A percentile compares a stretch with the other conserved stretches of the same genome.
Evolutionary conservation across 1,284 basidiomycete genomes (phyloP).

Genomic region (Cutaneotrichosporon daszewskae): DNA sequence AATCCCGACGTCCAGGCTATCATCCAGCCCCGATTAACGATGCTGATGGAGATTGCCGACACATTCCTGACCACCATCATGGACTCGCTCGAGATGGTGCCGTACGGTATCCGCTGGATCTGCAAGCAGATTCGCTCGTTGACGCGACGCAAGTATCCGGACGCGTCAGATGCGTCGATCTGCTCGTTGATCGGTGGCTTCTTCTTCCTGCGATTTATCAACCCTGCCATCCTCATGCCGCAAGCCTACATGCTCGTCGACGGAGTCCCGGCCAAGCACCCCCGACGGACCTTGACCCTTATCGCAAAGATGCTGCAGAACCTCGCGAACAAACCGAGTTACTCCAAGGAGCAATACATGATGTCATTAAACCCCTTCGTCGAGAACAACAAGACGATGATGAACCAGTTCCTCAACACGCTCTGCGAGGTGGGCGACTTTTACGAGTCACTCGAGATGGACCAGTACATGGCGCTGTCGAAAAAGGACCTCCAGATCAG

Average conservation of each 20-base stretch:
- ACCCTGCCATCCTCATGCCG: slow-evolving; percentile 98
- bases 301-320: slow-evolving; percentile 99
- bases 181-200: slow-evolving; percentile 98
- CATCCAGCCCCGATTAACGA: slow-evolving; percentile 88
- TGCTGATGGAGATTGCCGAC: slow-evolving; percentile 99
- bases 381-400: slow-evolving; percentile 93
- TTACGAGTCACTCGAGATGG: slow-evolving; percentile 97
- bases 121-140: slow-evolving; percentile 98
- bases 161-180: slow-evolving; percentile 94
- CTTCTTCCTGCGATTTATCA: slow-evolving; percentile 99
- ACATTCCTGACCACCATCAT: slow-evolving; percentile 97
- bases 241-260: slow-evolving; percentile 99
- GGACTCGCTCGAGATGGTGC: slow-evolving; percentile 93
- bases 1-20: slow-evolving; percentile 95
- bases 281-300: slow-evolving; percentile 87
- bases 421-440: slow-evolving; percentile 99
- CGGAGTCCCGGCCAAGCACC: slow-evolving; percentile 93
- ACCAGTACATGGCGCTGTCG: slow-evolving; percentile 99
- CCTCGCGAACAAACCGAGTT: slow-evolving; percentile 96
- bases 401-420: slow-evolving; percentile 93
- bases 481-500: slow-evolving; percentile 98
- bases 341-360: slow-evolving; percentile 98
- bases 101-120: slow-evolving; percentile 99
- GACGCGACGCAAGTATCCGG: slow-evolving; percentile 96
- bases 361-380: slow-evolving; percentile 96